These are phyloP conservation scores for Xylaria nigripes DNA, from an alignment of 495 filamentous ascomycete genomes.

Conservation along the genomic window DNA sequence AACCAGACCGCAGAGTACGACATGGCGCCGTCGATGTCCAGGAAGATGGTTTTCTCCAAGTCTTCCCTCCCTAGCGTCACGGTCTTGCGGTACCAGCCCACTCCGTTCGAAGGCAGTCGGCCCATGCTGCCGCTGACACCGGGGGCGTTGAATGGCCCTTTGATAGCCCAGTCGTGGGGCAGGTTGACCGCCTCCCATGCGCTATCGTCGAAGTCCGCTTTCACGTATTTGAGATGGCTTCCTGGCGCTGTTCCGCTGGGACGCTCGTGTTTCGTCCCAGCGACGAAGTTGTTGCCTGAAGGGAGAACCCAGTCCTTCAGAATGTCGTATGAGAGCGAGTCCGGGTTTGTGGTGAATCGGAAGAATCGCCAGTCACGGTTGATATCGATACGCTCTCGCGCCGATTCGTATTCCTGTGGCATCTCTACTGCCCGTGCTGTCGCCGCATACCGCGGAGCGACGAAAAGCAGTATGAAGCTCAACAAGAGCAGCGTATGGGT, in stretches of 20 bases:
- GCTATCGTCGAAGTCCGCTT: conserved; percentile 31
- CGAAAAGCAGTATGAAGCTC: not conserved
- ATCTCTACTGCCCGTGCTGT: not conserved
- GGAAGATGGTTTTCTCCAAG: conserved; percentile 30
- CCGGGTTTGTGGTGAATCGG: conserved; percentile 30
- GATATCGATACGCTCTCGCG: conserved; percentile 19
- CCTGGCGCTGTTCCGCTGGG: conserved; percentile 25
- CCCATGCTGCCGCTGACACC: conserved; percentile 50
- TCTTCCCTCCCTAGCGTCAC: conserved; percentile 24
- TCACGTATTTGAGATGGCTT: conserved; percentile 23
- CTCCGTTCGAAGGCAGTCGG: conserved; percentile 42
- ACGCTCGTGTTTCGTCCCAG: conserved; percentile 21
- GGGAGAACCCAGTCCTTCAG: conserved; percentile 36
- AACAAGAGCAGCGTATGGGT: not conserved
- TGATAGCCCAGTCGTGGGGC: conserved; percentile 45
- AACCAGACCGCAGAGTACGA: conserved; percentile 42
- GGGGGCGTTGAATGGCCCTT: conserved; percentile 37
- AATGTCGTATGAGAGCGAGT: conserved; percentile 28
- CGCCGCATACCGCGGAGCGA: conserved; percentile 2
- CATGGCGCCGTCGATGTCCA: conserved; percentile 45
- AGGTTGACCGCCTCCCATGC: conserved; percentile 30
- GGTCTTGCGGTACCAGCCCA: conserved; percentile 43
- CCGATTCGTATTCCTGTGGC: not conserved
- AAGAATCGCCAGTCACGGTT: conserved; percentile 31
- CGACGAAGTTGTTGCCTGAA: conserved; percentile 33